Conservation (phyloP, 2,329 filamentous ascomycete genomes). For the Tolypocladium capitatum region DNA sequence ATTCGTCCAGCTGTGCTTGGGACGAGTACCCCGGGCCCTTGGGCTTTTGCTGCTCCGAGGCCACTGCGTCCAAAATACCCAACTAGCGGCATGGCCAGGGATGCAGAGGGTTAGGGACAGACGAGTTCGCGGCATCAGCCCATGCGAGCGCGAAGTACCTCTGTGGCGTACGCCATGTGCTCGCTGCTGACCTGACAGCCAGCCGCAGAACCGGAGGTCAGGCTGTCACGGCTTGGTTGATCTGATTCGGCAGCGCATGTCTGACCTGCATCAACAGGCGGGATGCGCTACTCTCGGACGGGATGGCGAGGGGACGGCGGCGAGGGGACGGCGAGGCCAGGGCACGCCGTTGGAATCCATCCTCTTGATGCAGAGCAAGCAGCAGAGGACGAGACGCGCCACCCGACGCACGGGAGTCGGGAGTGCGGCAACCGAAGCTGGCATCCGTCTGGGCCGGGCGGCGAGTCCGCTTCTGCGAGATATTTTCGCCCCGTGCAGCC, state of each 20-base stretch:
- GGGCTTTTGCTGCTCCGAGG: background rate
- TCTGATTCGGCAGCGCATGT: constrained; percentile 10
- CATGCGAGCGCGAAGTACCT: background rate
- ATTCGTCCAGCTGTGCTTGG: too few relatives aligned
- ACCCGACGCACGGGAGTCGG: background rate
- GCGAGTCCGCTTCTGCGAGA: background rate
- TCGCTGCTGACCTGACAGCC: background rate
- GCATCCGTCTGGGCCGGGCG: background rate
- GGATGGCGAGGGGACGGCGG: too few relatives aligned
- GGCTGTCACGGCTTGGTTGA: constrained; percentile 1
- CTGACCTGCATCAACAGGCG: constrained; percentile 7
- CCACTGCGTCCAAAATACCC: too few relatives aligned
- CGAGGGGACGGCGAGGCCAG: background rate
- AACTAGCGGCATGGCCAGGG: too few relatives aligned
- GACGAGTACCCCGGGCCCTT: too few relatives aligned
- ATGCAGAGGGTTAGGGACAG: background rate
- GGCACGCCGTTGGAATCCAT: background rate
- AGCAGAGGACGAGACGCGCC: background rate
- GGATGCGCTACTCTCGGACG: constrained; percentile 1
- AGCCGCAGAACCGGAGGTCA: background rate
- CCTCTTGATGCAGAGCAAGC: background rate
- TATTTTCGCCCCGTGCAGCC: background rate
- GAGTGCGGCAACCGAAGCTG: background rate
- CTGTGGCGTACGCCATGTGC: background rate
- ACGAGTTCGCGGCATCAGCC: background rate